Conservation (phyloP, 768 basidiomycete species). For the Phallus indusiatus region DNA sequence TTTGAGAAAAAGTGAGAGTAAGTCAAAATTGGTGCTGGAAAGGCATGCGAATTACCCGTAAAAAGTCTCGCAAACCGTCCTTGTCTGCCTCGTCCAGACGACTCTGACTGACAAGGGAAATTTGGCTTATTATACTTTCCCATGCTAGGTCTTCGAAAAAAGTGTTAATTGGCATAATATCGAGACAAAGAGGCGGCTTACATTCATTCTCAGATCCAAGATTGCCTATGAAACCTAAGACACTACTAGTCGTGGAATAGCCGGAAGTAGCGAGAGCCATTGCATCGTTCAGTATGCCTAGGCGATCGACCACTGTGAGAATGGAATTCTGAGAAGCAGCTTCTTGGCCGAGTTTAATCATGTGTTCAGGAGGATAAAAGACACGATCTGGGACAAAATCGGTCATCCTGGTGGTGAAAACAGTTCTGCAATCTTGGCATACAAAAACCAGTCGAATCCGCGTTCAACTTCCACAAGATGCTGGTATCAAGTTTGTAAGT, state of each 20-base stretch:
- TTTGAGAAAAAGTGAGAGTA: slow-evolving; percentile 9
- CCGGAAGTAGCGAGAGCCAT: slow-evolving; percentile 77
- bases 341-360: slow-evolving; percentile 72
- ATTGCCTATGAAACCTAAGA: slow-evolving; percentile 60
- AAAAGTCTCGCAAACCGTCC: slow-evolving; percentile 32
- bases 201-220: slow-evolving; percentile 72
- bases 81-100: background rate
- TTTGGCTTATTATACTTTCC: slow-evolving; percentile 52
- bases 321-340: slow-evolving; percentile 53
- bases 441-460: slow-evolving; percentile 85
- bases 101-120: slow-evolving; percentile 22
- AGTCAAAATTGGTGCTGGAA: background rate
- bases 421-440: background rate
- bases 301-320: slow-evolving; percentile 77
- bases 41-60: slow-evolving; percentile 16
- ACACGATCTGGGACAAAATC: slow-evolving; percentile 56
- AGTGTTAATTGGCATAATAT: slow-evolving; percentile 8
- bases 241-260: slow-evolving; percentile 63
- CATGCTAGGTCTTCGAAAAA: slow-evolving; percentile 64
- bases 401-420: background rate
- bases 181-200: slow-evolving; percentile 24
- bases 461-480: slow-evolving; percentile 84
- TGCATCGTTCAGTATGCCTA: slow-evolving; percentile 81
- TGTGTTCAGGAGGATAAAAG: slow-evolving; percentile 70
- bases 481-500: slow-evolving; percentile 62